Base-by-base conservation (phyloP, 345 rosid species). In the Fremontodendron californicum region DNA sequence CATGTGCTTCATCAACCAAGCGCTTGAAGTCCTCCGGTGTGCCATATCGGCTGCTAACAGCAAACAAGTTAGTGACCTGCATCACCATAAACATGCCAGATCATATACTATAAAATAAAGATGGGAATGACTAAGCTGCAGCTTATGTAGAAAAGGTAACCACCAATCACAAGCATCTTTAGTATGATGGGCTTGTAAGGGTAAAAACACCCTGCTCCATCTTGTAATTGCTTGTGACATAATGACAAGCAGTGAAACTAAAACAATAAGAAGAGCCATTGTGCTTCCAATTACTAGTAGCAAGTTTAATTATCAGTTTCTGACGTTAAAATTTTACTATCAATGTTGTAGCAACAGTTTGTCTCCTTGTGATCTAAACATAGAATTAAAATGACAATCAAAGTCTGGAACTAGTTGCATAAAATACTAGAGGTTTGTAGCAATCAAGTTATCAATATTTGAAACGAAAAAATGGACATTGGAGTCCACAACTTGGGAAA, bases 1-100 rank as follows among this genome's bases (percentile, higher is more conserved):
- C 98, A 67, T 95, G 99, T 57, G 99, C 99, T 85, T 90, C 98
- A 79, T 95, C 99, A 77, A 93, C 89, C 87, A 95, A 89, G 74
- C 79, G 86, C 84, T 95, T 95, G 89, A 95, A 93, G 81, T 95
- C 98, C 84, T 95, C 98, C 52, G 99, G 99, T 25, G 90, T 95
- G 77, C 99, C 99, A 86, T 75, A 95, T 75, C 99, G 87, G 87
- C 96, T 93, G 87, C 98, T 92, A 71, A 85, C 98, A 62, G 99
- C 98, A 81, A 71, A 95, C 75, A 90, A 85, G 73, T 95, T 95
- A 61, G 98, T 93, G 82, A 95, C 97, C 99, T 93, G 90, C 79
- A 77, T 76, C 62, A 76, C 75, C 77, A 74, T 18, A 71, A n/a
- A 80, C 69, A 76, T 76, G 74, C 39, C 54, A 25, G 70, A 74